Evolutionary conservation across 2,329 filamentous ascomycete genomes (phyloP).

Genomic region (Rhynchosporium agropyri): DNA sequence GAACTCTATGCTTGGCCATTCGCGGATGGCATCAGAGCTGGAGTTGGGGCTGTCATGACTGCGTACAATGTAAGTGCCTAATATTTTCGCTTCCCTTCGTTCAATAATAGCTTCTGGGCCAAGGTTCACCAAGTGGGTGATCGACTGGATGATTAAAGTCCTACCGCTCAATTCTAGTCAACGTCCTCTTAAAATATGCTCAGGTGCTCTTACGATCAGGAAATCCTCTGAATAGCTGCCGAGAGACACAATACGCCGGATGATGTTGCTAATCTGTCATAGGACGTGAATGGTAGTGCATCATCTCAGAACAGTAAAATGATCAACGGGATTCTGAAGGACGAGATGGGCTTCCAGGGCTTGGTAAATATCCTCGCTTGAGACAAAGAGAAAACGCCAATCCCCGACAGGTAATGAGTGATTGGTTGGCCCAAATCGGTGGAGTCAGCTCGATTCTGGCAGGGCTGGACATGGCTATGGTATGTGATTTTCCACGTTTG

Average conservation of each 20-base stretch:
- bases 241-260: no score
- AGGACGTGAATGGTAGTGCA: slow-evolving; percentile 64
- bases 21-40: slow-evolving; percentile 62
- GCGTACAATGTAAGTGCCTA: slow-evolving; percentile 60
- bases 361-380: slow-evolving; percentile 29
- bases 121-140: no score
- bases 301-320: slow-evolving; percentile 69
- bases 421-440: slow-evolving; percentile 67
- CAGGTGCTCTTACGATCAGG: no score
- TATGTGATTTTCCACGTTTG: no score
- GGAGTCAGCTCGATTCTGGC: slow-evolving; percentile 62
- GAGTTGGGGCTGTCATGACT: slow-evolving; percentile 82
- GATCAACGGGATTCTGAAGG: slow-evolving; percentile 71
- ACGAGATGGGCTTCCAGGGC: slow-evolving; percentile 74
- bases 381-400: neutral
- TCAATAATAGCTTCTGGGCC: no score
- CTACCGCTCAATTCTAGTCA: no score
- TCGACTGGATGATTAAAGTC: no score
- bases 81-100: no score
- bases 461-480: slow-evolving; percentile 69
- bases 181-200: no score
- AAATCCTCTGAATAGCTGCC: no score
- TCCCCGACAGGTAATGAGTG: slow-evolving; percentile 60
- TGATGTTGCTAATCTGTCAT: neutral
- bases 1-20: slow-evolving; percentile 65